Evolutionary conservation across 1,284 basidiomycete genomes (phyloP).

Genomic region (Trametes versicolor): DNA sequence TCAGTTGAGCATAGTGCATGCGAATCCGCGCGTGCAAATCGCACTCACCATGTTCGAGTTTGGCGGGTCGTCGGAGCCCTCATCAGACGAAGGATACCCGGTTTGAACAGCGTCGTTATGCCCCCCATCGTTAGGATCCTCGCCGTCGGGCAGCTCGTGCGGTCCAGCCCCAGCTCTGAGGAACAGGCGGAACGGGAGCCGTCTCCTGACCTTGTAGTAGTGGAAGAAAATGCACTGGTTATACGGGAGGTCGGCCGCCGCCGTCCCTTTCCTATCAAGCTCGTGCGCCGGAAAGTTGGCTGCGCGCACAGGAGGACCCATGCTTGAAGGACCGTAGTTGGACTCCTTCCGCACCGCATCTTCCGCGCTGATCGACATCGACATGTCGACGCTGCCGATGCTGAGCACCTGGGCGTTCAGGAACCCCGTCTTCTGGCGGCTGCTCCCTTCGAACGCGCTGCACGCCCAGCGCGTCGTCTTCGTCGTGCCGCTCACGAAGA

Average conservation of each 20-base stretch:
- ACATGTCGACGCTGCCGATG: background rate
- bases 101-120: background rate
- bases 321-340: slow-evolving; percentile 14
- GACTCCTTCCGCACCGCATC: background rate
- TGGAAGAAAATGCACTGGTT: slow-evolving; percentile 27
- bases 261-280: too few relatives aligned
- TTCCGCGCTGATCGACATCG: background rate
- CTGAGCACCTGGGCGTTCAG: background rate
- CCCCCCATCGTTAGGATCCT: background rate
- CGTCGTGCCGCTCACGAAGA: slow-evolving; percentile 8
- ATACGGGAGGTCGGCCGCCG: background rate
- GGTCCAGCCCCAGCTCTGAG: slow-evolving; percentile 19
- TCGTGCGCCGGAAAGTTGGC: background rate
- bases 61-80: background rate
- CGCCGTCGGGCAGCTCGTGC: slow-evolving; percentile 13
- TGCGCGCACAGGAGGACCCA: background rate
- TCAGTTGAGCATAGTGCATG: background rate
- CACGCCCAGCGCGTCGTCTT: slow-evolving; percentile 14
- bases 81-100: background rate
- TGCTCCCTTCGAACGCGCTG: slow-evolving; percentile 11
- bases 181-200: background rate
- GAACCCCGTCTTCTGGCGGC: background rate
- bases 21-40: background rate
- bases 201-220: slow-evolving; percentile 28
- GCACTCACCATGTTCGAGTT: background rate